Conservation (phyloP, 1,139 yeast genomes). For the Saccharomyces hybrid region DNA sequence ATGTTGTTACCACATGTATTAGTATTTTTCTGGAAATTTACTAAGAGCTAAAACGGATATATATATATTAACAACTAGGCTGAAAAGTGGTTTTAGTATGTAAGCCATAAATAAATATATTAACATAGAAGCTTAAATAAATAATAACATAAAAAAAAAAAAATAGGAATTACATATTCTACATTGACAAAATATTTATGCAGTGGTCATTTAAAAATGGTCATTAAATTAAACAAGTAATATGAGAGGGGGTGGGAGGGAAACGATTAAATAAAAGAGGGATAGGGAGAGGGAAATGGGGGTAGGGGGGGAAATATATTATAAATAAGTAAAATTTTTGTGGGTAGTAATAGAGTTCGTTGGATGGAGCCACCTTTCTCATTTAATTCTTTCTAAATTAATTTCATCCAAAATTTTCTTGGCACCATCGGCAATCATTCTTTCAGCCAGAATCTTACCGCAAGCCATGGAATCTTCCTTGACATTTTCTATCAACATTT, state of each 20-base stretch:
- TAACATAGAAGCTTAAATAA: neutral
- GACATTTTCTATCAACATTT: slow-evolving; percentile 23
- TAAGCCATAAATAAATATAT: too few species aligned
- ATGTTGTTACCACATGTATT: slow-evolving; percentile 11
- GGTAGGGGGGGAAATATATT: neutral
- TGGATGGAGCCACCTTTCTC: slow-evolving; percentile 10
- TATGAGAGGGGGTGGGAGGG: neutral
- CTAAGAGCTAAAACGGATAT: neutral
- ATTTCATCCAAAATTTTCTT: slow-evolving; percentile 73
- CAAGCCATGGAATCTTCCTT: slow-evolving; percentile 60
- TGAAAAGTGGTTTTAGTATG: too few species aligned
- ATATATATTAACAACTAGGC: neutral
- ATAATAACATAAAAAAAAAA: slow-evolving; percentile 1
- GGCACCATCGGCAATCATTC: slow-evolving; percentile 70
- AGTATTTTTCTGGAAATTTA: slow-evolving; percentile 11
- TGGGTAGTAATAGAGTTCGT: neutral
- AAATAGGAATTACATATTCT: neutral
- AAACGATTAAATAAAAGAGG: neutral
- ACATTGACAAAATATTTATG: neutral
- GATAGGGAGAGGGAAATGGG: neutral
- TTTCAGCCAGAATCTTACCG: slow-evolving; percentile 65
- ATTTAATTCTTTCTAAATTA: slow-evolving; percentile 54
- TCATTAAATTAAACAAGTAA: neutral
- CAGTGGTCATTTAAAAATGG: slow-evolving; percentile 2
- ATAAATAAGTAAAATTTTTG: too few species aligned